Evolutionary conservation across 2,329 filamentous ascomycete species (phyloP).

Genomic region (Fonsecaea monophora): DNA sequence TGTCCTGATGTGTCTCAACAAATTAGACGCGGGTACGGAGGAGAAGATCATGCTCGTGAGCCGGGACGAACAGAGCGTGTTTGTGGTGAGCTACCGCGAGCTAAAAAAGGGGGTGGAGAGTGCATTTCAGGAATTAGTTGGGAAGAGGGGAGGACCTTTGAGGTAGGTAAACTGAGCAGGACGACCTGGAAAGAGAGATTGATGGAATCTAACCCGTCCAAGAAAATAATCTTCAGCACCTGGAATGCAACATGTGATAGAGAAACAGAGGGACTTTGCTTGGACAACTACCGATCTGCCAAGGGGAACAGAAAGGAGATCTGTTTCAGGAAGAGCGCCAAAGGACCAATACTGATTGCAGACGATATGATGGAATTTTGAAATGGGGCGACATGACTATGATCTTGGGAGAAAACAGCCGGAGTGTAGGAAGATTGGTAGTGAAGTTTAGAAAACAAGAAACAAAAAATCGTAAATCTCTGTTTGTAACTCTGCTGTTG

Average conservation of each 20-base stretch:
- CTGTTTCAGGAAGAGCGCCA: not conserved
- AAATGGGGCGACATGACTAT: not conserved
- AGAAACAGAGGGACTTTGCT: not conserved
- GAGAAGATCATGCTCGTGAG: slow-evolving; percentile 86
- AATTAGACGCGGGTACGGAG: slow-evolving; percentile 86
- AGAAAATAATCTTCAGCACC: not conserved
- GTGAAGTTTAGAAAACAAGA: not conserved
- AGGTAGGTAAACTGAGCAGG: not conserved
- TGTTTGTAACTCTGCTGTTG: slow-evolving; percentile 15
- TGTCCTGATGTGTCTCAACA: slow-evolving; percentile 85
- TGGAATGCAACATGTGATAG: slow-evolving; percentile 43
- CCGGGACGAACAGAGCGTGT: slow-evolving; percentile 86
- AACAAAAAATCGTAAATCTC: slow-evolving; percentile 24
- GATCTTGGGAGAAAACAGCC: not conserved
- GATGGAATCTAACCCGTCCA: not conserved
- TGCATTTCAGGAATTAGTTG: slow-evolving; percentile 64
- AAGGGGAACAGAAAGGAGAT: not conserved
- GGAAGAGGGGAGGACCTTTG: slow-evolving; percentile 36
- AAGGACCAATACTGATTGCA: not conserved
- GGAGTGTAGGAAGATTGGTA: not conserved
- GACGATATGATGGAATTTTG: not conserved
- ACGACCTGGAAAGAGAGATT: not conserved
- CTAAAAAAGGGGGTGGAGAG: slow-evolving; percentile 71
- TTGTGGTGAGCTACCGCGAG: slow-evolving; percentile 90
- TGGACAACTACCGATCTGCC: not conserved